Evolutionary conservation across 2,329 filamentous ascomycete genomes (phyloP), one percentile per base, ranked within the genome.

Genomic region (Colletotrichum cordylinicola): DNA sequence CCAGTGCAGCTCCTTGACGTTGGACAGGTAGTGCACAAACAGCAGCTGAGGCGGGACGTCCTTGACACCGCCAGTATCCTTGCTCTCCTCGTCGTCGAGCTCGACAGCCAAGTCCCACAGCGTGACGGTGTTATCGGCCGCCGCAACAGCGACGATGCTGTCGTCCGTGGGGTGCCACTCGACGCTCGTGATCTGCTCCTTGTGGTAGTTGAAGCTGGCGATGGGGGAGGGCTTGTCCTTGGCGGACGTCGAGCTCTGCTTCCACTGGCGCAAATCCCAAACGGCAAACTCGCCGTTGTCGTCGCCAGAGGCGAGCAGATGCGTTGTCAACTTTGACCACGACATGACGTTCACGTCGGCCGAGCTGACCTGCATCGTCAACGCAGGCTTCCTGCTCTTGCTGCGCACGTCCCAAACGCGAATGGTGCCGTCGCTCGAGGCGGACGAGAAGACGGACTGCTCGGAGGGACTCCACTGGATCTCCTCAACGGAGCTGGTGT

Each of bases 121-220:
- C 2, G 97, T 98, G 37, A 98, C 92, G 0, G 96, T 98, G 86
- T 96, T 96, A 85, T 99, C 97, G 60, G 94, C 97, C 0, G 95
- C 95, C 27, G 95, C 96, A 56, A 98, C 96, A 4, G 95, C 94
- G 18, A 99, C 92, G 81, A 98, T 98, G 83, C 94, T 98, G 88
- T 99, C 96, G 82, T 99, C 97, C 2, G 95, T 96, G 4, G 97
- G 96, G 85, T 98, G 96, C 96, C 97, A 99, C 87, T 98, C 96
- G 52, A 99, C 91, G 79, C 94, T 95, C 8, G 97, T 99, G 81
- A 99, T 95, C 80, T 98, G 97, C 85, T 98, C 95, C 85, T 95
- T 96, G 90, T 99, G 96, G 89, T 98, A 98, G 82, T 93, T 90
- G 87, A 98, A 99, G 80, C 94, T 94, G 5, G 97, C 97, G n/a